Evolutionary conservation across 495 filamentous ascomycete genomes (phyloP).

Genomic region (Xylaria nigripes): DNA sequence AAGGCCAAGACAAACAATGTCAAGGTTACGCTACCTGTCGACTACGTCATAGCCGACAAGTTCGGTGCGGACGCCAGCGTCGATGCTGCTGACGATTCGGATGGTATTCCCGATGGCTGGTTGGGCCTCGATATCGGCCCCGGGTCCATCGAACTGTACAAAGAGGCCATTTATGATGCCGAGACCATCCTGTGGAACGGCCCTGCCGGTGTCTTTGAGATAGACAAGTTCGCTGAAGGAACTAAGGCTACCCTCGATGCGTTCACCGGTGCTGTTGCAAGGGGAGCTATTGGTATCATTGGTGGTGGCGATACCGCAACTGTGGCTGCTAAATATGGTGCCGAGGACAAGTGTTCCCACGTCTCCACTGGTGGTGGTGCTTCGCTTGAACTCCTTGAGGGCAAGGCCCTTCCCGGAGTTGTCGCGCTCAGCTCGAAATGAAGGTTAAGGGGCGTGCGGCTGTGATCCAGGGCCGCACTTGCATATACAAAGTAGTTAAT

Average conservation of each 20-base stretch:
- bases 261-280: slow-evolving; percentile 67
- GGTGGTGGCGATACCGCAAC: slow-evolving; percentile 97
- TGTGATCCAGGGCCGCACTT: background rate
- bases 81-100: slow-evolving; percentile 74
- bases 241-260: slow-evolving; percentile 87
- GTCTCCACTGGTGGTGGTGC: slow-evolving; percentile 96
- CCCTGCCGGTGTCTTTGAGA: slow-evolving; percentile 92
- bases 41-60: slow-evolving; percentile 94
- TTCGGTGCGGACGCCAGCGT: slow-evolving; percentile 78
- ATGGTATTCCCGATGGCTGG: slow-evolving; percentile 92
- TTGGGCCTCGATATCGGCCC: slow-evolving; percentile 93
- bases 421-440: slow-evolving; percentile 69
- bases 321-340: slow-evolving; percentile 92
- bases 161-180: slow-evolving; percentile 72
- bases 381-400: slow-evolving; percentile 90
- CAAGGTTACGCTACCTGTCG: slow-evolving; percentile 84
- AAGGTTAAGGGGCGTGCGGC: slow-evolving; percentile 6
- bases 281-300: slow-evolving; percentile 91
- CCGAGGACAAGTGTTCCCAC: slow-evolving; percentile 93
- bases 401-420: slow-evolving; percentile 94
- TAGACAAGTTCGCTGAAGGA: slow-evolving; percentile 84
- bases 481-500: background rate
- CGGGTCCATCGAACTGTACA: slow-evolving; percentile 76
- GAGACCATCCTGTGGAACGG: slow-evolving; percentile 99
- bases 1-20: slow-evolving; percentile 97